Base-by-base conservation (phyloP, 164 flowering plant genomes). In the Vitis labrusca region DNA sequence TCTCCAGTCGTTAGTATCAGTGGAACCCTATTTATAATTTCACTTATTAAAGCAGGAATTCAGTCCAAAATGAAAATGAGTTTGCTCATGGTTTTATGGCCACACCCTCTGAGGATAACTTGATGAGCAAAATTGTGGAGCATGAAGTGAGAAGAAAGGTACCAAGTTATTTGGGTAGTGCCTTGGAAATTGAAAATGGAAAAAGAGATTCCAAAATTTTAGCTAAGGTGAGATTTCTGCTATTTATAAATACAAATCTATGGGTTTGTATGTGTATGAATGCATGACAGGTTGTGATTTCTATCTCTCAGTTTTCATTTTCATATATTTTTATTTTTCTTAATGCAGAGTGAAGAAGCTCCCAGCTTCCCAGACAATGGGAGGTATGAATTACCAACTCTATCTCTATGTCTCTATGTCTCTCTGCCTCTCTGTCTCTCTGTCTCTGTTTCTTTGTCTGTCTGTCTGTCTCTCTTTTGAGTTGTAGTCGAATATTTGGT, bases 331-430 rank as follows among this genome's bases (percentile, higher is more conserved):
- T 12, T 56, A 6, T 68, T 59, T 66, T 11, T 37, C 27, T 11
- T 8, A 37, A 56, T 78, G 76, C 84, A 85, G 89, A 61, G 47
- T 15, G 76, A 61, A 57, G 80, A 73, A 67, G 66, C 64, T 66
- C 57, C 64, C 50, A 14, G 3, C 66, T 67, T 48, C 30, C 15
- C 77, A 53, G 62, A 30, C 73, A 53, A 37, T 54, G 72, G 59
- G 62, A 77, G 85, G 89, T 81, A 80, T 19, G 60, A 12, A 58
- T 50, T 71, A 53, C 10, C 12, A 9, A 48, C 30, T 19, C 14
- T 66, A 11, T 44, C 15, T 58, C 12, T 12, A 0, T 53, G 8
- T 51, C 44, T 17, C 3, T 50, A 0, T 19, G 19, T 19, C 44
- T 32, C 44, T 32, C 44, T 32, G 44, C 0, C 44, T 32, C 6